These are phyloP conservation scores for Papiliotrema flavescens DNA, from an alignment of 1,284 basidiomycete genomes.

Conservation along the genomic window DNA sequence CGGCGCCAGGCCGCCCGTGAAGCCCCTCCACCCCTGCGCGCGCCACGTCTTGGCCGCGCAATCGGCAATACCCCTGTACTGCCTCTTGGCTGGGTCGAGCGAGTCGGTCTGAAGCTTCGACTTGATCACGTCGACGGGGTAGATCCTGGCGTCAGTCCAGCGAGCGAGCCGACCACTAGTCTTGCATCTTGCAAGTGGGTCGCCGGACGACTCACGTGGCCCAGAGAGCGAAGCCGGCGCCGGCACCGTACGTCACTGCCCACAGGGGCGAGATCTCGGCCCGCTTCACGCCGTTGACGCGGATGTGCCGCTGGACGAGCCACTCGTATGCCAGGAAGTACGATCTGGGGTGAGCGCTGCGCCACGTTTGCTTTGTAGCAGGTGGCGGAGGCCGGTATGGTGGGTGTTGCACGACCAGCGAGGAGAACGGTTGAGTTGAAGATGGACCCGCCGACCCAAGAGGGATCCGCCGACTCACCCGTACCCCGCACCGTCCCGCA, in stretches of 20 bases:
- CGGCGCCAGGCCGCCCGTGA: constrained; percentile 82
- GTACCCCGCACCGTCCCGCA: constrained; percentile 80
- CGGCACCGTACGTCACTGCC: constrained; percentile 77
- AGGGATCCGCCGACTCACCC: constrained; percentile 50
- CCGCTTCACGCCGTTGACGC: constrained; percentile 62
- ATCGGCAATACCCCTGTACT: constrained; percentile 76
- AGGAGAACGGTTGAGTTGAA: too few relatives aligned
- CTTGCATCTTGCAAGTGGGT: constrained; percentile 9
- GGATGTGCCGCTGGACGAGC: constrained; percentile 78
- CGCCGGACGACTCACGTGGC: constrained; percentile 25
- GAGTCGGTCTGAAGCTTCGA: constrained; percentile 93
- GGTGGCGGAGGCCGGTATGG: too few relatives aligned
- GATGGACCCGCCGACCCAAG: too few relatives aligned
- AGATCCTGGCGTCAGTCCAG: constrained; percentile 59
- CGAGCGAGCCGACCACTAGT: neutral
- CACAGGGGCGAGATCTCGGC: constrained; percentile 73
- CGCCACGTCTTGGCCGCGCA: constrained; percentile 77
- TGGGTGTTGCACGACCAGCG: too few relatives aligned
- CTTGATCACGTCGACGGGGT: constrained; percentile 93
- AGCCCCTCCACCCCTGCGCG: constrained; percentile 76
- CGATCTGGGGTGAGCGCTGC: constrained; percentile 47
- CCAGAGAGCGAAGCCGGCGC: constrained; percentile 57
- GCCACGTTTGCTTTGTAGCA: too few relatives aligned
- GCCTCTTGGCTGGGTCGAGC: constrained; percentile 66
- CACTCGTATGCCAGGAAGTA: constrained; percentile 95